Evolutionary conservation across 495 filamentous ascomycete species (phyloP), one percentile per base, ranked within the genome.

Genomic region (Delitschia confertaspora): DNA sequence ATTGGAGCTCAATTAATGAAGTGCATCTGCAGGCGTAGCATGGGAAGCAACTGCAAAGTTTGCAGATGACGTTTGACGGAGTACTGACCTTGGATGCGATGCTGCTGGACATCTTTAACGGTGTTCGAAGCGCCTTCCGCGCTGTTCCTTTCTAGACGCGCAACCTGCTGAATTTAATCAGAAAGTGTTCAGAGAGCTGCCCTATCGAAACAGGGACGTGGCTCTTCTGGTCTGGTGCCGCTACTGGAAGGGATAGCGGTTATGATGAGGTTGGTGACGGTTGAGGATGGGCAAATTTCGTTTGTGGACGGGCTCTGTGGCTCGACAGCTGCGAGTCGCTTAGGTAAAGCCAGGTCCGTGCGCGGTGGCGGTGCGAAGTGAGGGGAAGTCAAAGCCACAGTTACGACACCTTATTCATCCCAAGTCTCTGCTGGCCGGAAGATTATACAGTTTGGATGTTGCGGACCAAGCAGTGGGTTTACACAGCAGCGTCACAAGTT

Each of bases 51-150:
- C n/a, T 6, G 14, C 3, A 11, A 3, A n/a, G 33, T 8, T 23
- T 26, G 10, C 9, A 37, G 7, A 38, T n/a, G n/a, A n/a, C n/a
- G n/a, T 11, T 19, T 25, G 27, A 31, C 6, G 37, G 10, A 16
- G 37, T 6, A 44, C 60, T 33, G 31, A 67, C 64, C 56, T 67
- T 67, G 48, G 60, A 63, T 33, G 61, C 63, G 51, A 66, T 60
- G 53, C 49, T 35, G 33, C 49, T 35, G 33, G 57, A 49, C 61
- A 63, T 64, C 14, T 19, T 61, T 43, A 49, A 24, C 31, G 37
- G 47, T 47, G 35, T 47, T 57, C n/a, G 35, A 55, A 58, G 57
- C 60, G 60, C 57, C 55, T 58, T 59, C 47, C 51, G 60, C 60
- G 53, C 53, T 57, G 26, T 35, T 33, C 53, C 53, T 37, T n/a